Evolutionary conservation across 2,329 filamentous ascomycete species (phyloP), one percentile per base, ranked within the genome.

Genomic region (Diatrype stigma): DNA sequence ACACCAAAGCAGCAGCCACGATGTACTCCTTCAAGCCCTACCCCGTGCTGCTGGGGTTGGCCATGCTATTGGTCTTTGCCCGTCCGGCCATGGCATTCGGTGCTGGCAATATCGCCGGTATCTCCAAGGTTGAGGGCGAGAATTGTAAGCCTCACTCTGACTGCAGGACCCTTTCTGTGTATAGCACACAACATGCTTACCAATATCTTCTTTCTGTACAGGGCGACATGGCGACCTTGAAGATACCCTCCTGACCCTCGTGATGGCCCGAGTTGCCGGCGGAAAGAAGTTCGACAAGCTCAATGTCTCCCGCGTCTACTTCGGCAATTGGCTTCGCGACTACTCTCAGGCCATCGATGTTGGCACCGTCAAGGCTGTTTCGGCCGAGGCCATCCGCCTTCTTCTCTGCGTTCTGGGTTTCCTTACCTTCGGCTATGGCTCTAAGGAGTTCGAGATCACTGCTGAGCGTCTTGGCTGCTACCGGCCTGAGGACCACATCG

Each of bases 291-390:
- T 96, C 72, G 84, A 81, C 75, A 94, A 94, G 74, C 82, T 96
- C 64, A 87, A 86, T 65, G 88, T 96, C 56, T 89, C 92, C 57
- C 84, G 91, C 54, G 89, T 95, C 56, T 96, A 96, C 75, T 96
- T 96, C 74, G 92, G 92, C 57, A 96, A 96, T 75, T 96, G 92
- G 92, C 82, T 96, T 32, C 83, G 81, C 53, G 92, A 96, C 71
- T 96, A 96, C 72, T 94, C 89, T 48, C 92, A 96, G 71, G 92
- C 91, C 54, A 89, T 96, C 62, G 92, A 96, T 69, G 89, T 96
- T 46, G 92, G 90, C 55, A 95, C 90, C 3, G 83, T 96, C 72
- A 96, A 96, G 74, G 82, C 86, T 61, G 91, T 96, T 56, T 93
- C 89, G 50, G 87, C 90, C 47, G 90, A 96, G 71, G 91, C 91